phyloP scores from a whole-genome alignment of 169 alveolate species.

The Plasmodium reichenowi region DNA sequence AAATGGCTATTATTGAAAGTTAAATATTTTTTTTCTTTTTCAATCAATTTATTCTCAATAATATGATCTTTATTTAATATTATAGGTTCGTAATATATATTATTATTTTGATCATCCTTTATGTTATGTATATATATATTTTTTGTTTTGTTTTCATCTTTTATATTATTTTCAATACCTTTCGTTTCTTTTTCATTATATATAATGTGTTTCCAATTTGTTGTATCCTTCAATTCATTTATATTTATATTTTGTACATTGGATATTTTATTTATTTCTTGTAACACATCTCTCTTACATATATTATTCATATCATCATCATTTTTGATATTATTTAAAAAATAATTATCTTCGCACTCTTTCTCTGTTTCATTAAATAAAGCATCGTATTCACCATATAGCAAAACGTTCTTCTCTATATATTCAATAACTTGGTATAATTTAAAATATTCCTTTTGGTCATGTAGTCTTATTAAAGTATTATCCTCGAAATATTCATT shows the following conservation, averaged over 20 bases:
- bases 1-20: neutral
- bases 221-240: conserved; percentile 6
- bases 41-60: neutral
- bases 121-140: neutral
- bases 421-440: conserved; percentile 54
- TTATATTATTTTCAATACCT: neutral
- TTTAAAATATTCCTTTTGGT: conserved; percentile 42
- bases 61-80: neutral
- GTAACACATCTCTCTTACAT: neutral
- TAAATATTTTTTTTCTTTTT: neutral
- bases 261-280: neutral
- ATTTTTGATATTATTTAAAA: no score
- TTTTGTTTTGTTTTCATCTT: neutral
- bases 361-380: neutral
- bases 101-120: neutral
- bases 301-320: neutral
- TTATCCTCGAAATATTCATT: conserved; percentile 78
- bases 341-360: neutral
- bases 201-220: neutral
- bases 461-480: conserved; percentile 77
- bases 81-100: neutral
- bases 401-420: conserved; percentile 60
- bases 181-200: neutral
- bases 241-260: neutral
- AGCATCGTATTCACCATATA: conserved; percentile 5